These are phyloP conservation scores for Phytophthora macrochlamydospora DNA, from an alignment of 352 stramenopile species.

Conservation along the genomic window DNA sequence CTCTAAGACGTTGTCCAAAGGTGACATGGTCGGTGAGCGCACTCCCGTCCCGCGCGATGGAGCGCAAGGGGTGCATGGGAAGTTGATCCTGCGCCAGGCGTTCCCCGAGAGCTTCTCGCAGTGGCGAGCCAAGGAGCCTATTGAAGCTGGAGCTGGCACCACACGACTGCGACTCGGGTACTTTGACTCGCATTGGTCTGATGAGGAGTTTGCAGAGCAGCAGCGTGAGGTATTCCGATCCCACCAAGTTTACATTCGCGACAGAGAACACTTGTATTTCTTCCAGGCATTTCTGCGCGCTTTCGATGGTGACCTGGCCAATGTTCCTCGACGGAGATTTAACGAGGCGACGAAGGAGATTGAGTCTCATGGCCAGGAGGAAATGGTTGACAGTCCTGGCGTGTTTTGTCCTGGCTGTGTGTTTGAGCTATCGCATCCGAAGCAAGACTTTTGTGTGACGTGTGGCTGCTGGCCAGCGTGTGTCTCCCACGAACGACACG, in stretches of 20 bases:
- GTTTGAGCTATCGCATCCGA: slow-evolving; percentile 49
- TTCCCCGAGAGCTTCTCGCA: slow-evolving; percentile 85
- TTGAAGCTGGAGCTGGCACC: slow-evolving; percentile 83
- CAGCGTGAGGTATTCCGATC: slow-evolving; percentile 34
- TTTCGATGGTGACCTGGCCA: slow-evolving; percentile 51
- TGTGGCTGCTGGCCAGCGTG: slow-evolving; percentile 73
- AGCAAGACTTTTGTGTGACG: slow-evolving; percentile 62
- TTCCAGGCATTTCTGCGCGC: slow-evolving; percentile 65
- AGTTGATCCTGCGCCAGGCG: slow-evolving; percentile 84
- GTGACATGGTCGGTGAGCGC: slow-evolving; percentile 67
- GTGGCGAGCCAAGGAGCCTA: slow-evolving; percentile 89
- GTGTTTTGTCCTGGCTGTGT: slow-evolving; percentile 55
- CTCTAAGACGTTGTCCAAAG: slow-evolving; percentile 57
- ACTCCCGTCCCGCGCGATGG: slow-evolving; percentile 63
- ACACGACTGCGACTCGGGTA: slow-evolving; percentile 68
- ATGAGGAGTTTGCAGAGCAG: slow-evolving; percentile 43
- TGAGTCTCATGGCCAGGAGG: slow-evolving; percentile 49
- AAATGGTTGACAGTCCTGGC: slow-evolving; percentile 35
- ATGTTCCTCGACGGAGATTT: slow-evolving; percentile 44
- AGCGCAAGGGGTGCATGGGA: slow-evolving; percentile 58
- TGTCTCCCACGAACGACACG: slow-evolving; percentile 58
- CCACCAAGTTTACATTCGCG: slow-evolving; percentile 64
- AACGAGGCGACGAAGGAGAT: slow-evolving; percentile 25
- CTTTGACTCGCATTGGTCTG: slow-evolving; percentile 54
- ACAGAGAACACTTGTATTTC: slow-evolving; percentile 75